Conservation (phyloP, 2,329 filamentous ascomycete species). For the Madurella fahalii region DNA sequence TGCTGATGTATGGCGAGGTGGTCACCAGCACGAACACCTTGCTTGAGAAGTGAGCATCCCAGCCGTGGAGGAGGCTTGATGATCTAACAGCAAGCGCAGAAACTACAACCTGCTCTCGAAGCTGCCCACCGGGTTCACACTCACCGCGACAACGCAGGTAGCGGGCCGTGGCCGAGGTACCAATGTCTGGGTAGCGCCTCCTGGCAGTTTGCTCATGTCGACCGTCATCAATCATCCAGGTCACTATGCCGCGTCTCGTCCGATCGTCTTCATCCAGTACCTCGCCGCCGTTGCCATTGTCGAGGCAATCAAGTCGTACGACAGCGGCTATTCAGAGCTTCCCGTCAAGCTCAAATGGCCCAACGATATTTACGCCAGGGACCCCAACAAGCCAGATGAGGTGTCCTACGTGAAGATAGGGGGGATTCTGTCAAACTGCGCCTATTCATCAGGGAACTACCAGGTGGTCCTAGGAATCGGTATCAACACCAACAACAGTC, state of each 20-base stretch:
- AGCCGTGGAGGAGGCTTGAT: neutral
- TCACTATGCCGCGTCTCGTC: slow-evolving; percentile 64
- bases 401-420: slow-evolving; percentile 78
- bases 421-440: slow-evolving; percentile 86
- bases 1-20: slow-evolving; percentile 83
- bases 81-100: slow-evolving; percentile 37
- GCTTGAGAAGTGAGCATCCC: slow-evolving; percentile 68
- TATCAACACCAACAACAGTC: slow-evolving; percentile 77
- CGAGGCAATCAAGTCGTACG: slow-evolving; percentile 77
- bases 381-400: slow-evolving; percentile 50
- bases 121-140: slow-evolving; percentile 81
- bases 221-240: slow-evolving; percentile 81
- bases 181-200: slow-evolving; percentile 93
- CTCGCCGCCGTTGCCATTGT: slow-evolving; percentile 84
- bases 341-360: slow-evolving; percentile 94
- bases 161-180: slow-evolving; percentile 82
- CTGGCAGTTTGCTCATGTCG: slow-evolving; percentile 82
- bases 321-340: slow-evolving; percentile 66
- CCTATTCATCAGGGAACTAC: slow-evolving; percentile 72
- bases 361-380: slow-evolving; percentile 82
- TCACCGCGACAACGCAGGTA: slow-evolving; percentile 81
- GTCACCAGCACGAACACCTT: slow-evolving; percentile 92
- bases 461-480: slow-evolving; percentile 84
- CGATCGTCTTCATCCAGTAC: slow-evolving; percentile 92
- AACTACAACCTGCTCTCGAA: slow-evolving; percentile 73